Percentiles rank a stretch among this genome's conserved stretches.
These are phyloP conservation scores for Chlorella sp. DNA, from an alignment of 139 green algal genomes.

Conservation along the genomic window DNA sequence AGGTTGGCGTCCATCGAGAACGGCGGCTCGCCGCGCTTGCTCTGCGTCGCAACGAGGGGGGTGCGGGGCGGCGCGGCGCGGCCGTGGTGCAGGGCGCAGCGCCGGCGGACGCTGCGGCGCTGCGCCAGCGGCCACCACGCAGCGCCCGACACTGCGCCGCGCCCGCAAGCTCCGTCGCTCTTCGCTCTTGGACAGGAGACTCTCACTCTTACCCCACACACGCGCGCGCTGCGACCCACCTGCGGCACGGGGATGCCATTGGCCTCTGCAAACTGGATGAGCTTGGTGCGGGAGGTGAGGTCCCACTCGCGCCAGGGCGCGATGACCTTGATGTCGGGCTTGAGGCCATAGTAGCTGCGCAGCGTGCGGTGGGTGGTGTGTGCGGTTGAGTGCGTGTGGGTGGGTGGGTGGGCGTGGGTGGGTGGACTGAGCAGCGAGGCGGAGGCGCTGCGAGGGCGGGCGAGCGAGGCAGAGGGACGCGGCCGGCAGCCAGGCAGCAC, in stretches of 20 bases:
- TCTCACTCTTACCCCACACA: too few species aligned
- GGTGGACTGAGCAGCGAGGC: too few species aligned
- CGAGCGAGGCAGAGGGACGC: too few species aligned
- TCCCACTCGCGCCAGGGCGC: constrained; percentile 99
- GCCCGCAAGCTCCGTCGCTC: not conserved
- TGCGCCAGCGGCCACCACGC: not conserved
- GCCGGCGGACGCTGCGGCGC: too few species aligned
- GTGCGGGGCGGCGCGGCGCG: too few species aligned
- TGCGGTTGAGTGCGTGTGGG: not conserved
- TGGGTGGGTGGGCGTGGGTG: not conserved
- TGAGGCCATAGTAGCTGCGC: constrained; percentile 91
- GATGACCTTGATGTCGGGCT: constrained; percentile 99
- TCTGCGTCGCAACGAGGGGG: too few species aligned
- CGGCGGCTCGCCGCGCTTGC: constrained; percentile 91
- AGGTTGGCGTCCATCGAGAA: constrained; percentile 98
- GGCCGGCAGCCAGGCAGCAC: too few species aligned
- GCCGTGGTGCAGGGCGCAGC: not conserved
- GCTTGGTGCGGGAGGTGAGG: constrained; percentile 85
- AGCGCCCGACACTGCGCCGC: not conserved
- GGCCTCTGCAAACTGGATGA: constrained; percentile 88
- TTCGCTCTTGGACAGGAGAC: not conserved
- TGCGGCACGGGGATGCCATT: constrained; percentile 54
- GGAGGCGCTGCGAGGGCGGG: too few species aligned
- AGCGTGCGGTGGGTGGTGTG: not conserved
- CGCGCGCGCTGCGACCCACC: too few species aligned